Conservation (phyloP, 2,329 filamentous ascomycete species). For the Paracorniculantispora psalliotae region DNA sequence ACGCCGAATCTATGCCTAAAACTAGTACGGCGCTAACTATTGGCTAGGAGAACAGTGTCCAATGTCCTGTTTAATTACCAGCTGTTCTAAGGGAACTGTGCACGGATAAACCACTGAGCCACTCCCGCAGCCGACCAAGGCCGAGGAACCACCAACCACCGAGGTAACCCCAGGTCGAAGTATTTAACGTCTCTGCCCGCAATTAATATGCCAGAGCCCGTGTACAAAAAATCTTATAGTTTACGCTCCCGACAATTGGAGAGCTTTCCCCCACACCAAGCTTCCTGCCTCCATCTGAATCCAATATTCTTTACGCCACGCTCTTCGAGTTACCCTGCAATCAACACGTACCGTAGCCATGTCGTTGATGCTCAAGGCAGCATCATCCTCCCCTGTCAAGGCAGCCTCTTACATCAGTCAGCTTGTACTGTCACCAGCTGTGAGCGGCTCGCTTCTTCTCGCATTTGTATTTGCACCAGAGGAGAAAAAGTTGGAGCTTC, state of each 20-base stretch:
- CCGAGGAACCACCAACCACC: background rate
- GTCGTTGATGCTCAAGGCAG: background rate
- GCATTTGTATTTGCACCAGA: background rate
- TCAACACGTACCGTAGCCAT: background rate
- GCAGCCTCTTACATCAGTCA: background rate
- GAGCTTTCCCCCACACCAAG: background rate
- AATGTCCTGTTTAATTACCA: no score
- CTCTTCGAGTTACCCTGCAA: background rate
- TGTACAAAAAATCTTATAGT: background rate
- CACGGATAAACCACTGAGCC: background rate
- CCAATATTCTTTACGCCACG: background rate
- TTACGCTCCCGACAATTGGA: background rate
- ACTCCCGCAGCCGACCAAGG: background rate
- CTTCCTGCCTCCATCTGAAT: background rate
- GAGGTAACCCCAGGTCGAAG: background rate
- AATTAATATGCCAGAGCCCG: background rate
- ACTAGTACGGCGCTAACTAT: no score
- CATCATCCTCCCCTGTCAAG: background rate
- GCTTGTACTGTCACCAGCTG: background rate
- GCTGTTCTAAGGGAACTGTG: no score
- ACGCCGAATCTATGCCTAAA: no score
- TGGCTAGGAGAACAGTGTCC: background rate
- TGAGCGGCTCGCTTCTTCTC: background rate
- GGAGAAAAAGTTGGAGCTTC: background rate
- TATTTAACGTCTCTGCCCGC: background rate